These are phyloP conservation scores for Lachnellula willkommii DNA, from an alignment of 2,329 filamentous ascomycete species.

Conservation along the genomic window DNA sequence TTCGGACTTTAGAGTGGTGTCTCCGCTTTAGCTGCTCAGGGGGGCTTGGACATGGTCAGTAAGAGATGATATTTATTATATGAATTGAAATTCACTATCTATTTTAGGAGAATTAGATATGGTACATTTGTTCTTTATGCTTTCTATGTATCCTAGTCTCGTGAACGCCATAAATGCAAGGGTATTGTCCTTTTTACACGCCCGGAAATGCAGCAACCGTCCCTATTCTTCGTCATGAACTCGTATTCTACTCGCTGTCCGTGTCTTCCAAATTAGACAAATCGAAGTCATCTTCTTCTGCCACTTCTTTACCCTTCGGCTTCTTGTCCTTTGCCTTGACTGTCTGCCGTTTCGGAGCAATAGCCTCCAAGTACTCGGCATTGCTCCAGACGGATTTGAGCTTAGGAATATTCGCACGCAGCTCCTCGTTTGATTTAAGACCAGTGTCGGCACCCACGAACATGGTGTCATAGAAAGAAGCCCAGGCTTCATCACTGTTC, in stretches of 20 bases:
- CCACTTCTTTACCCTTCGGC: conserved; percentile 13
- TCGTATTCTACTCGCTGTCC: not conserved
- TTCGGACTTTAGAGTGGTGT: conserved; percentile 3
- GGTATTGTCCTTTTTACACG: conserved; percentile 25
- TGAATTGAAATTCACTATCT: not conserved
- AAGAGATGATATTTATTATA: not conserved
- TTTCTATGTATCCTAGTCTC: not conserved
- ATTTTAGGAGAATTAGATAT: not conserved
- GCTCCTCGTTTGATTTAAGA: conserved; percentile 12
- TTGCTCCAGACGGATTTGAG: conserved; percentile 52
- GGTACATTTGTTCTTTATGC: not conserved
- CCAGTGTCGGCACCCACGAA: conserved; percentile 37
- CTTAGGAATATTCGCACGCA: conserved; percentile 20
- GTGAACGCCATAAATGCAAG: conserved; percentile 1
- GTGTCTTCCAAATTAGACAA: conserved; percentile 14
- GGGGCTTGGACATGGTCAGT: not conserved
- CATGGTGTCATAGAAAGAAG: conserved; percentile 68
- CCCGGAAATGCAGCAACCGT: conserved; percentile 17
- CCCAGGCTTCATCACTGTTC: conserved; percentile 69
- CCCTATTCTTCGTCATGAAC: not conserved
- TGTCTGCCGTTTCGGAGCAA: conserved; percentile 43
- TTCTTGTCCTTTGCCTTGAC: conserved; percentile 10
- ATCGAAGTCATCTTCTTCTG: conserved; percentile 15
- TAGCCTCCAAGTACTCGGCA: conserved; percentile 56
- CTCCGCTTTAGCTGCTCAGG: not conserved